Evolutionary conservation across 2,329 filamentous ascomycete genomes (phyloP).

Genomic region (Plectosphaerella plurivora): DNA sequence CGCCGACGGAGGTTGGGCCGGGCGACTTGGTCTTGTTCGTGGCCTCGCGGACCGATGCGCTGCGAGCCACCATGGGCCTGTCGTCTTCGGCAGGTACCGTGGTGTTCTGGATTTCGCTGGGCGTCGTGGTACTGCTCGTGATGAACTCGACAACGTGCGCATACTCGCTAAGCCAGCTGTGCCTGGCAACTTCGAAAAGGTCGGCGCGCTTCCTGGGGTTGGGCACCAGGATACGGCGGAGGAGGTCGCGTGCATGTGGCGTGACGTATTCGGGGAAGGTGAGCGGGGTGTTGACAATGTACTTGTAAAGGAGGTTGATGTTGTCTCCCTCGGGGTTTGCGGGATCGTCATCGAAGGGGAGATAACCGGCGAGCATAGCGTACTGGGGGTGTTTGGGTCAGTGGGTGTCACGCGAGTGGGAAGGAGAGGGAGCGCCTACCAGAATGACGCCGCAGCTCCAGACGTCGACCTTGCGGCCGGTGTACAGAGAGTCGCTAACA

Average conservation of each 20-base stretch:
- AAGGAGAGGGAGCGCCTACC: conserved; percentile 53
- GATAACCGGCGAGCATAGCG: conserved; percentile 95
- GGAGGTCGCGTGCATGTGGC: conserved; percentile 86
- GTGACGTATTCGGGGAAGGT: conserved; percentile 99
- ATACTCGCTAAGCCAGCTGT: conserved; percentile 97
- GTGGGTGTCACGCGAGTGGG: conserved; percentile 5
- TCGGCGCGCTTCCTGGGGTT: conserved; percentile 94
- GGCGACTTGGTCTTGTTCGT: conserved; percentile 60
- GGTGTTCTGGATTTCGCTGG: conserved; percentile 78
- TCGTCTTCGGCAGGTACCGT: conserved; percentile 57
- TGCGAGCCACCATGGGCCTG: conserved; percentile 64
- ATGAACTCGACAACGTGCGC: conserved; percentile 96
- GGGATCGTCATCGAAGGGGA: conserved; percentile 97
- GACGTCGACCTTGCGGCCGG: conserved; percentile 94
- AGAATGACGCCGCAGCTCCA: conserved; percentile 99
- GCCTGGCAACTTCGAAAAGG: conserved; percentile 92
- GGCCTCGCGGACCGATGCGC: conserved; percentile 86
- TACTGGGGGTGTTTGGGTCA: conserved; percentile 59
- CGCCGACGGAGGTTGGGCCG: conserved; percentile 47
- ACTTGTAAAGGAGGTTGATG: conserved; percentile 98
- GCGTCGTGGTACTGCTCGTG: conserved; percentile 87
- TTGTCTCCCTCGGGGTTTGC: conserved; percentile 98
- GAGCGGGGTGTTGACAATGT: conserved; percentile 93
- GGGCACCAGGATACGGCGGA: conserved; percentile 89
- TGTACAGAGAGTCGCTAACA: conserved; percentile 95